These are phyloP conservation scores for Xylaria sp. DNA, from an alignment of 2,329 filamentous ascomycete genomes.

Conservation along the genomic window DNA sequence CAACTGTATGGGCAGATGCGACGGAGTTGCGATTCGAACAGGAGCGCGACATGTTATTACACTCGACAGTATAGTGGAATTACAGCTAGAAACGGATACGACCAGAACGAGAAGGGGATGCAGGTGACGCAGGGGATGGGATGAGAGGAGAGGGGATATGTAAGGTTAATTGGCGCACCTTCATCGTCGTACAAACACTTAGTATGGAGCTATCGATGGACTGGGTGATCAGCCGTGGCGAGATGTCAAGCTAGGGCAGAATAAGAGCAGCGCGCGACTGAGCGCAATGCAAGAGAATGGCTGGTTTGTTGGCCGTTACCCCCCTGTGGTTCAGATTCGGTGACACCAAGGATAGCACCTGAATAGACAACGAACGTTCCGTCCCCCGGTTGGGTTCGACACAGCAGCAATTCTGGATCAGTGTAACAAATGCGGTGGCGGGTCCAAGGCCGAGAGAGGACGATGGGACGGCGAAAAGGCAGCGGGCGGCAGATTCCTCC, in stretches of 20 bases:
- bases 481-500: slow-evolving; percentile 40
- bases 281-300: slow-evolving; percentile 38
- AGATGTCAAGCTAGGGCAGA: slow-evolving; percentile 37
- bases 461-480: slow-evolving; percentile 40
- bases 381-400: slow-evolving; percentile 45
- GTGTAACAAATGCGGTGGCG: slow-evolving; percentile 46
- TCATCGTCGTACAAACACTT: slow-evolving; percentile 50
- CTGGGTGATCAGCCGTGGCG: slow-evolving; percentile 39
- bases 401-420: slow-evolving; percentile 47
- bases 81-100: slow-evolving; percentile 34
- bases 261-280: slow-evolving; percentile 37
- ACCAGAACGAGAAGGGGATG: slow-evolving; percentile 23
- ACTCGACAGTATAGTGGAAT: slow-evolving; percentile 27
- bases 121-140: slow-evolving; percentile 10
- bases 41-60: slow-evolving; percentile 45
- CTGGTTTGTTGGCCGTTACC: slow-evolving; percentile 37
- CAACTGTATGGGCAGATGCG: slow-evolving; percentile 40
- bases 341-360: slow-evolving; percentile 45
- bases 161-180: slow-evolving; percentile 51
- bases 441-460: slow-evolving; percentile 42
- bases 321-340: slow-evolving; percentile 44
- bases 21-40: slow-evolving; percentile 42
- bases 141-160: slow-evolving; percentile 31
- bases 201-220: slow-evolving; percentile 41
- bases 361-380: slow-evolving; percentile 38